Base-by-base conservation (phyloP, 345 rosid species). In the Syzygium aromaticum region DNA sequence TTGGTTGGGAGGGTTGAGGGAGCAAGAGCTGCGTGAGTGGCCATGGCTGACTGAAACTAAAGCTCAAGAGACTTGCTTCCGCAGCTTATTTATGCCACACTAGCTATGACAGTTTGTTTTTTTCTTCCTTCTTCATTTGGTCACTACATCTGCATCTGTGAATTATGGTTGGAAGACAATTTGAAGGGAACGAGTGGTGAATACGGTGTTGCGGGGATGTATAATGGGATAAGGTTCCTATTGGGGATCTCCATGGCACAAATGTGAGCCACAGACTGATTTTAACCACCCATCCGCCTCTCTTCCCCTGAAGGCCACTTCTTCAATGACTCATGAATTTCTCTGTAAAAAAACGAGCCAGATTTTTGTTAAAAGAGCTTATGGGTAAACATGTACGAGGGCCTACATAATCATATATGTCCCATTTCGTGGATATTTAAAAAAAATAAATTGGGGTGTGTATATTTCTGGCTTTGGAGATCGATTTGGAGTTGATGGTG, bases 1-100 rank as follows among this genome's bases (percentile, higher is more conserved):
- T 86, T 90, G 85, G 94, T 92, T 11, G 96, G 96, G 89, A 95
- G 90, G 88, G 98, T 94, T 6, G 98, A 93, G 84, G 98, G 92
- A 88, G 99, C 98, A 40, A 98, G 94, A 93, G 97, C 97, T 91
- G 99, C 95, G 89, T 95, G 96, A 85, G 96, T 92, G 88, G 99
- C 98, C 99, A 98, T 98, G 92, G 89, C 89, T 89, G 89, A 92
- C 88, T 87, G 91, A 88, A 92, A 40, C 91, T 89, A 86, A 87
- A 89, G 88, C 88, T 83, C 77, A 51, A n/a, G 82, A 51, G 52
- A 59, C 67, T 51, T 54, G 11, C 77, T 30, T 54, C 1, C 2
- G 19, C 43, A 30, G 87, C 2, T 84, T 1, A 30, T 43, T 21
- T 52, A 52, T 77, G 54, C 53, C 25, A 8, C 43, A 13, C 84